Evolutionary conservation across 2,329 filamentous ascomycete genomes (phyloP).

Genomic region (Colletotrichum spinosum): DNA sequence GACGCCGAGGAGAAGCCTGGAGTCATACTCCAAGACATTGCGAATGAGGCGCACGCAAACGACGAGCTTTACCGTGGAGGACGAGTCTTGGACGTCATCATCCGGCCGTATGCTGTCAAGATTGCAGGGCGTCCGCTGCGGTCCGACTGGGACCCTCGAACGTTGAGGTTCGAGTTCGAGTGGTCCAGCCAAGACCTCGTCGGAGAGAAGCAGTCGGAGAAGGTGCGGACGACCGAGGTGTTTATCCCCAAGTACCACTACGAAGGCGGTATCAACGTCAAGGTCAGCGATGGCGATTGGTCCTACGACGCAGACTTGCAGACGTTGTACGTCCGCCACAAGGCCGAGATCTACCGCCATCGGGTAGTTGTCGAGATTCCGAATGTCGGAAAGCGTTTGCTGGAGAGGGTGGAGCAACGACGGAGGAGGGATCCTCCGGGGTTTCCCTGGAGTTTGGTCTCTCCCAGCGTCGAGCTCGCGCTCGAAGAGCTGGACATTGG

Average conservation of each 20-base stretch:
- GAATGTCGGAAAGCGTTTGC: conserved; percentile 40
- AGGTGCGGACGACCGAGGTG: conserved; percentile 49
- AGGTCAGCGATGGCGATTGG: conserved; percentile 46
- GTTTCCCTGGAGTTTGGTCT: conserved; percentile 28
- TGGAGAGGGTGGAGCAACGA: conserved; percentile 30
- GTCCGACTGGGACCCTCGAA: conserved; percentile 50
- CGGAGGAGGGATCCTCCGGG: conserved; percentile 25
- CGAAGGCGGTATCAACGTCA: conserved; percentile 42
- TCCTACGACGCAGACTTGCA: conserved; percentile 43
- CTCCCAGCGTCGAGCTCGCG: conserved; percentile 20
- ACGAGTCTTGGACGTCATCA: conserved; percentile 51
- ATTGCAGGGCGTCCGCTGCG: conserved; percentile 49
- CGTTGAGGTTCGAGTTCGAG: conserved; percentile 49
- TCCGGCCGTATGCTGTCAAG: conserved; percentile 55
- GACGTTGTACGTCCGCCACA: conserved; percentile 45
- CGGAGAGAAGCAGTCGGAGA: conserved; percentile 30
- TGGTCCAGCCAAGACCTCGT: conserved; percentile 42
- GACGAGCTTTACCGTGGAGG: conserved; percentile 53
- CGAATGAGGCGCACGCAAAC: conserved; percentile 46
- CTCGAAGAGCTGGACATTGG: conserved; percentile 26
- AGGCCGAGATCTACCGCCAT: conserved; percentile 26
- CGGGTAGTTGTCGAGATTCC: conserved; percentile 43
- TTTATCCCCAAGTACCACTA: conserved; percentile 55
- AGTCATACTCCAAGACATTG: conserved; percentile 46
- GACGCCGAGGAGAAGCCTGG: conserved; percentile 43